A percentile compares a stretch with the other conserved stretches of the same genome.
These are phyloP conservation scores for Anisogramma anomala DNA, from an alignment of 2,329 filamentous ascomycete species.

Conservation along the genomic window DNA sequence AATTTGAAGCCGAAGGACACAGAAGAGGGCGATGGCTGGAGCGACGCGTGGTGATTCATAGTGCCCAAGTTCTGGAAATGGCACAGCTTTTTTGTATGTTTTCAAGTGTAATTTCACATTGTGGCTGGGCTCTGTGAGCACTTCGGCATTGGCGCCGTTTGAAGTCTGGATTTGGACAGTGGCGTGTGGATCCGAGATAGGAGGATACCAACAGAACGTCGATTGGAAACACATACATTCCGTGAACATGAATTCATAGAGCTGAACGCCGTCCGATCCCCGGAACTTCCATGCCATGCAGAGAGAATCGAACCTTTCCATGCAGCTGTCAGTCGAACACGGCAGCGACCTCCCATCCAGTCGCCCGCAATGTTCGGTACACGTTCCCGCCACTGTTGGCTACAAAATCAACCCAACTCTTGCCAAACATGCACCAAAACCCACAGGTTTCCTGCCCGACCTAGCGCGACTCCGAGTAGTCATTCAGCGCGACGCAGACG, in stretches of 20 bases:
- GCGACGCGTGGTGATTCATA: conserved; percentile 46
- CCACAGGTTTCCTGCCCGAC: neutral
- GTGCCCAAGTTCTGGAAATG: neutral
- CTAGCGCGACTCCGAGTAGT: conserved; percentile 54
- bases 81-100: neutral
- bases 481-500: conserved; percentile 86
- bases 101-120: conserved; percentile 8
- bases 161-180: neutral
- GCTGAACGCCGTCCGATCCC: neutral
- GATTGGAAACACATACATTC: too few species aligned
- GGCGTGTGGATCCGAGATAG: neutral
- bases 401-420: neutral
- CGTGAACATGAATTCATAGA: neutral
- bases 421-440: neutral
- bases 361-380: neutral
- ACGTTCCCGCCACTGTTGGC: neutral
- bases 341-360: neutral
- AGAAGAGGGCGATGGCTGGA: conserved; percentile 50
- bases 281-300: neutral
- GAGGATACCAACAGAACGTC: neutral
- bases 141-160: conserved; percentile 6
- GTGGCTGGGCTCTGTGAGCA: neutral
- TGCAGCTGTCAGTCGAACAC: neutral
- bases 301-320: neutral
- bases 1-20: conserved; percentile 53